Base-by-base conservation (phyloP, 768 basidiomycete genomes). In the Sarcodon aspratus region DNA sequence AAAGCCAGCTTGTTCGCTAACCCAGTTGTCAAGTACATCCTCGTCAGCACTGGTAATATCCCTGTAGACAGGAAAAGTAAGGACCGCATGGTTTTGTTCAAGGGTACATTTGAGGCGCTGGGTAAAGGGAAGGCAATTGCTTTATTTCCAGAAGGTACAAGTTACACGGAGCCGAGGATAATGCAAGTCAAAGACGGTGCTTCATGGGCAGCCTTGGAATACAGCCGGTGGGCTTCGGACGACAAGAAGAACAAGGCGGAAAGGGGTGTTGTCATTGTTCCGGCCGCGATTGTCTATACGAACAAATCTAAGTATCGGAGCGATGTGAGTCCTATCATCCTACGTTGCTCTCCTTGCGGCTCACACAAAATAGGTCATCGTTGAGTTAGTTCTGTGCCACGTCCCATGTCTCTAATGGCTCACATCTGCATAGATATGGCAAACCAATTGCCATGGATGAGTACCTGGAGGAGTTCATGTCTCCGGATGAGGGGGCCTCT, bases 281-380 rank as follows among this genome's bases (percentile, higher is more conserved):
- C 94, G 7, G 79, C 82, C 17, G 81, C 88, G 5, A 92, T 99
- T 53, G 90, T 91, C 11, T 98, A 98, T 64, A 91, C 89, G 49
- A 83, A 97, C 69, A 98, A 99, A 66, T 80, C 85, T 34, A 95
- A 94, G 69, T 99, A 98, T 61, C 75, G 94, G 53, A 94, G 91
- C 61, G 67, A 79, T 55, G 94, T 93, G 51, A 67, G 88, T 70
- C 17, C 31, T 10, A 13, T 21, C 47, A 40, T 17, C 32, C 48
- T 46, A 50, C 32, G 33, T 27, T 45, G 47, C 56, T 36, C 3
- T n/a, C 33, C n/a, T 17, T 44, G 33, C 44, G 35, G 45, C 27
- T 44, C 46, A 17, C 21, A 3, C 8, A 35, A 13, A 10, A 13
- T 51, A 85, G 82, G 84, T 80, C 47, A 78, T 87, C 52, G 76